Percentiles rank a stretch among this genome's conserved stretches.
phyloP scores from a whole-genome alignment of 2,329 filamentous ascomycete species.

The Tolypocladium ovalisporum region DNA sequence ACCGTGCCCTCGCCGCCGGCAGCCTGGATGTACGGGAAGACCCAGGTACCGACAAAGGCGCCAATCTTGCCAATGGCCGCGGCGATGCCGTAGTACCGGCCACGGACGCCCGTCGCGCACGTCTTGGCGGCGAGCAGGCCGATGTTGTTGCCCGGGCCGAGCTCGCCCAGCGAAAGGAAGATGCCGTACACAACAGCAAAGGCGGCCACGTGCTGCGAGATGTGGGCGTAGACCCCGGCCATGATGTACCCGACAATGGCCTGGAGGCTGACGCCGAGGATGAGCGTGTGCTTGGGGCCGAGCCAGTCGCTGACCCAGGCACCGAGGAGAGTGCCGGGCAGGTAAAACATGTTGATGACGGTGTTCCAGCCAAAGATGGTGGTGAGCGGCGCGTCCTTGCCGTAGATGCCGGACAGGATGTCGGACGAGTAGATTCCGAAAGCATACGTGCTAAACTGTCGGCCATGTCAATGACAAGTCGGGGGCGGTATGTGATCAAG shows the following conservation, averaged over 20 bases:
- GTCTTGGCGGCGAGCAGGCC: constrained; percentile 80
- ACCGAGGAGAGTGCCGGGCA: constrained; percentile 71
- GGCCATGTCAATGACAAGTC: not conserved
- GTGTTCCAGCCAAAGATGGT: constrained; percentile 82
- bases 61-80: constrained; percentile 66
- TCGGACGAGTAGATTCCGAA: constrained; percentile 77
- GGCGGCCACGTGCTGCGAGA: constrained; percentile 42
- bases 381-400: constrained; percentile 51
- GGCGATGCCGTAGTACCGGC: constrained; percentile 60
- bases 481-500: not conserved
- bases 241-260: constrained; percentile 79
- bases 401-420: constrained; percentile 58
- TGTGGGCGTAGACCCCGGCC: constrained; percentile 63
- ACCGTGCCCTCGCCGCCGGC: constrained; percentile 42
- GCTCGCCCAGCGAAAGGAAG: constrained; percentile 27
- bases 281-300: constrained; percentile 66
- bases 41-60: constrained; percentile 77
- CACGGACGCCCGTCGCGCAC: constrained; percentile 77
- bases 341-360: constrained; percentile 79
- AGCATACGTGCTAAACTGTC: constrained; percentile 64
- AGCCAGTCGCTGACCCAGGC: constrained; percentile 68
- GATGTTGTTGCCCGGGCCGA: constrained; percentile 87
- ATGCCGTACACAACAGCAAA: constrained; percentile 27
- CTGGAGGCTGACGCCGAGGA: constrained; percentile 60
- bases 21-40: constrained; percentile 63